Evolutionary conservation across 768 basidiomycete species (phyloP).

Genomic region (Leccinum obscurum): DNA sequence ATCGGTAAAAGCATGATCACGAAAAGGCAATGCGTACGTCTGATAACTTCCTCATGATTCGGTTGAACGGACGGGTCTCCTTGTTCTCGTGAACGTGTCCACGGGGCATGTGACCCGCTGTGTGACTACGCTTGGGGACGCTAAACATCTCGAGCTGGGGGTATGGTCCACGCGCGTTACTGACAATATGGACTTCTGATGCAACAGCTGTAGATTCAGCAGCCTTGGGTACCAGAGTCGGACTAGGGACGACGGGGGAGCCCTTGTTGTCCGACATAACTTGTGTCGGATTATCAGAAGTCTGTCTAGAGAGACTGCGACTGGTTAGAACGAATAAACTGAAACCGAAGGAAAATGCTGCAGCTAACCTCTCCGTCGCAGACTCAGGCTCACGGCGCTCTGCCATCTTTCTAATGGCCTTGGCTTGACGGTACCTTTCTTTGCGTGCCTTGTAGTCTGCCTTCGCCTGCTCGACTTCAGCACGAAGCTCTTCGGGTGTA

Average conservation of each 20-base stretch:
- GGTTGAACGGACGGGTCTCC: constrained; percentile 43
- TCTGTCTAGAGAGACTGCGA: constrained; percentile 29
- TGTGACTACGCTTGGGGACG: constrained; percentile 47
- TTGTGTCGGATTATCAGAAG: constrained; percentile 21
- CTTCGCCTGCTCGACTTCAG: constrained; percentile 65
- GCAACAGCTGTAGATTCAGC: constrained; percentile 16
- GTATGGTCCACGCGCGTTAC: constrained; percentile 58
- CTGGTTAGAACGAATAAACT: constrained; percentile 6
- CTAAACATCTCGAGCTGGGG: constrained; percentile 65
- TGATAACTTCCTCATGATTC: constrained; percentile 58
- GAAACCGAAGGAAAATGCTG: not conserved
- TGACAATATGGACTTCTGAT: constrained; percentile 50
- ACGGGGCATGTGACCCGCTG: constrained; percentile 24
- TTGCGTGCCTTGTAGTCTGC: constrained; percentile 67
- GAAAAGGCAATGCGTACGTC: constrained; percentile 49
- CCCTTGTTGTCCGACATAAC: constrained; percentile 1
- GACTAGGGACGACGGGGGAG: constrained; percentile 2
- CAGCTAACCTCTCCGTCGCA: constrained; percentile 29
- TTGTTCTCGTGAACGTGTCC: constrained; percentile 21
- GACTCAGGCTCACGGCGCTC: constrained; percentile 26
- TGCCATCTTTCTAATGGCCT: constrained; percentile 48
- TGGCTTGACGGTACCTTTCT: constrained; percentile 62
- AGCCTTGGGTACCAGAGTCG: constrained; percentile 16
- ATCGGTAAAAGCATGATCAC: constrained; percentile 12
- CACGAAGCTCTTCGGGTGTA: constrained; percentile 30